Base-by-base conservation (phyloP, 257 asterid species). In the Gentiana dahurica region DNA sequence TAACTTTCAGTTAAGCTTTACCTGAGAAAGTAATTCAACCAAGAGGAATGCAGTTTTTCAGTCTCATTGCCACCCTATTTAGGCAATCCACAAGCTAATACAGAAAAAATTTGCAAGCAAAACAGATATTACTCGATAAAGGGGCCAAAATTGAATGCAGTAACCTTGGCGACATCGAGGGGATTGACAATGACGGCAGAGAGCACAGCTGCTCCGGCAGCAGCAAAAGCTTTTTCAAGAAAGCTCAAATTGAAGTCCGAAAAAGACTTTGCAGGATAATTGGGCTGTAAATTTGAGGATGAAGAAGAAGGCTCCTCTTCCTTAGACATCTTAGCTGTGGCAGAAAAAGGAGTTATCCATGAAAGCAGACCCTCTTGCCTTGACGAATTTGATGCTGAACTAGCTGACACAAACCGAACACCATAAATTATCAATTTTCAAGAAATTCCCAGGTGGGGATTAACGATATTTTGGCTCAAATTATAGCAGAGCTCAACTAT, bases 111-210 rank as follows among this genome's bases (percentile, higher is more conserved):
- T 24, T 0, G 24, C 24, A 54, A 54, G 39, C 32, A n/a, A 55
- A n/a, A 37, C n/a, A 24, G 24, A 24, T 24, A 24, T 24, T 24
- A 24, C 24, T 24, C 24, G 24, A 24, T 24, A 24, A 24, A 24
- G 24, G 24, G 1, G 24, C 24, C 24, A 24, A 24, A 24, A 24
- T 24, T 24, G 3, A 2, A 55, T 4, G 12, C 36, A 15, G 10
- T 38, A 34, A 75, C 96, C 94, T 84, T 84, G 45, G 83, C 89
- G 48, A 87, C 93, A 67, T 88, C 97, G 43, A 88, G 97, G 61
- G 95, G 98, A 73, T 90, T 87, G 57, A 84, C 89, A 57, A 90
- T 59, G 65, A 87, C 60, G 36, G 94, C 91, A 51, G 96, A 84
- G 59, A 84, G 65, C 58, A 86, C 68, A 54, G 95, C 95, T 59